These are phyloP conservation scores for Zygosaccharomyces lentus DNA, from an alignment of 805 yeast genomes.

Conservation along the genomic window DNA sequence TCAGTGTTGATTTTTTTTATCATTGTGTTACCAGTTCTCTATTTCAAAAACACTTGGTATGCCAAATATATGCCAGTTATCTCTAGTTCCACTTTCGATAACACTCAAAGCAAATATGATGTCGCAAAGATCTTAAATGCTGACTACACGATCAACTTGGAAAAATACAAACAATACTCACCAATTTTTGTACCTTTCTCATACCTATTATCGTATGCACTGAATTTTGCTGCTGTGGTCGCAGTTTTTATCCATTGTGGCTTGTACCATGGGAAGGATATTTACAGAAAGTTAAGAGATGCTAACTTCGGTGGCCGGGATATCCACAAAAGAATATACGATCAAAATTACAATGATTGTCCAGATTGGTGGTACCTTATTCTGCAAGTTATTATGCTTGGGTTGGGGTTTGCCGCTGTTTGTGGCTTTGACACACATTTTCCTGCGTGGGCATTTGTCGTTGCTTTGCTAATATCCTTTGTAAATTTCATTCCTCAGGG, in stretches of 20 bases:
- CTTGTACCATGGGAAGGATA: conserved; percentile 54
- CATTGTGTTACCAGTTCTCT: conserved; percentile 46
- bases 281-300: conserved; percentile 41
- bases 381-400: conserved; percentile 28
- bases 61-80: conserved; percentile 58
- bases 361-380: conserved; percentile 68
- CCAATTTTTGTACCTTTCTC: conserved; percentile 58
- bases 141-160: conserved; percentile 41
- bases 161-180: conserved; percentile 49
- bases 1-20: conserved; percentile 49
- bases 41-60: conserved; percentile 53
- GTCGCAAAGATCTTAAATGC: conserved; percentile 45
- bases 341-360: conserved; percentile 56
- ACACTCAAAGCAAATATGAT: conserved; percentile 43
- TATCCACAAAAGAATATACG: conserved; percentile 46
- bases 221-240: conserved; percentile 58
- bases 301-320: conserved; percentile 43
- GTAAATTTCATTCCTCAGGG: conserved; percentile 56
- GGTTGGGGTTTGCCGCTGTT: conserved; percentile 33
- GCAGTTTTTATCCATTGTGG: conserved; percentile 56
- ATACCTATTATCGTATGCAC: conserved; percentile 52
- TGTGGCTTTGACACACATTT: conserved; percentile 45
- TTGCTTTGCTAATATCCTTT: conserved; percentile 50
- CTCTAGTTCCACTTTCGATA: conserved; percentile 47
- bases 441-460: conserved; percentile 61